These are phyloP conservation scores for Gilbertella persicaria DNA, from an alignment of 371 early-diverging fungal species.

Conservation along the genomic window DNA sequence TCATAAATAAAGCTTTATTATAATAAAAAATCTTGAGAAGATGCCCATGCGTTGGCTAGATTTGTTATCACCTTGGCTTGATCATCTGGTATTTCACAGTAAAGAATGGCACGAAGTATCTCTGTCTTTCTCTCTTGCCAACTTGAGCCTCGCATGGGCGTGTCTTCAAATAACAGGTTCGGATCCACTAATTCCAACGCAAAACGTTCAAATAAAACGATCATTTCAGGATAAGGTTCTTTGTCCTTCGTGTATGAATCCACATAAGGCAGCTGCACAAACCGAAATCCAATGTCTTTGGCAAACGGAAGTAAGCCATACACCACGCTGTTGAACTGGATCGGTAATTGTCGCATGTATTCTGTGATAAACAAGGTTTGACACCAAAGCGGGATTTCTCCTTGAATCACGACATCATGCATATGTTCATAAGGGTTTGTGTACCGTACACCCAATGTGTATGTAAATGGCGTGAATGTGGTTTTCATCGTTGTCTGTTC, in stretches of 20 bases:
- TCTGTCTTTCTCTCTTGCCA: constrained; percentile 12
- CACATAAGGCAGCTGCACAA: constrained; percentile 10
- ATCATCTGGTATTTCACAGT: constrained; percentile 37
- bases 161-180: constrained; percentile 3
- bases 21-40: constrained; percentile 21
- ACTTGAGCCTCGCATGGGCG: neutral
- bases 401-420: constrained; percentile 37
- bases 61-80: constrained; percentile 25
- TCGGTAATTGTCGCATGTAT: constrained; percentile 31
- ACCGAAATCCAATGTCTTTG: constrained; percentile 34
- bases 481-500: neutral
- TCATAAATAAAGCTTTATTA: neutral
- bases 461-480: constrained; percentile 34
- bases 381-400: constrained; percentile 40
- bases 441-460: constrained; percentile 46
- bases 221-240: constrained; percentile 24
- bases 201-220: constrained; percentile 29
- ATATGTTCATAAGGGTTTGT: constrained; percentile 32
- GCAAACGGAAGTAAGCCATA: constrained; percentile 43
- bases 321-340: constrained; percentile 20
- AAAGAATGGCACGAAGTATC: constrained; percentile 26
- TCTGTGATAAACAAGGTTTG: constrained; percentile 38
- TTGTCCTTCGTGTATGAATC: neutral
- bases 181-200: constrained; percentile 41
- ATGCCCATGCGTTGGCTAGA: constrained; percentile 35